Evolutionary conservation across 345 rosid genomes (phyloP).

Genomic region (Rubroshorea leprosula): DNA sequence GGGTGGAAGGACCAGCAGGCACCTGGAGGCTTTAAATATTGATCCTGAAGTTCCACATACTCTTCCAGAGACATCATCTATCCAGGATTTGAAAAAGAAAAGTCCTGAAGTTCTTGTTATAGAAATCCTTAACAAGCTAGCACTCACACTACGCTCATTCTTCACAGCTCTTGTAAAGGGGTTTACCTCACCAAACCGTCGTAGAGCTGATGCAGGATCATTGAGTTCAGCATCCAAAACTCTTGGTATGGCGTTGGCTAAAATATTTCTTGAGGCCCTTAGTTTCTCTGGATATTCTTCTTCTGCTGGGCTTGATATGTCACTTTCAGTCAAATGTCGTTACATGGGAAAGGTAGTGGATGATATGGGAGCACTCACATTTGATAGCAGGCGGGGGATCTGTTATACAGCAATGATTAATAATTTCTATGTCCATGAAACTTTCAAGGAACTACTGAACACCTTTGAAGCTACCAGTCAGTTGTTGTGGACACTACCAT

Average conservation of each 20-base stretch:
- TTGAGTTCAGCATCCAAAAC: conserved; percentile 75
- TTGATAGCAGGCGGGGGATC: conserved; percentile 75
- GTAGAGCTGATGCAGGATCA: conserved; percentile 76
- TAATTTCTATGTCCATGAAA: conserved; percentile 86
- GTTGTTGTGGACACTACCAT: conserved; percentile 73
- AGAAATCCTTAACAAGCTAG: conserved; percentile 73
- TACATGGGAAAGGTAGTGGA: conserved; percentile 93
- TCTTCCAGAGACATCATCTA: conserved; percentile 52
- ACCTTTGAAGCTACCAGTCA: conserved; percentile 97
- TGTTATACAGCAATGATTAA: conserved; percentile 84
- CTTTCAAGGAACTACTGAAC: conserved; percentile 81
- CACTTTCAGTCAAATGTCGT: conserved; percentile 77
- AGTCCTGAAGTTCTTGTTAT: conserved; percentile 61
- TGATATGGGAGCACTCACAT: conserved; percentile 66
- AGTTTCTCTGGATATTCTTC: conserved; percentile 68
- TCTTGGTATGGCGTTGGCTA: conserved; percentile 79
- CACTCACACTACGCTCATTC: conserved; percentile 60
- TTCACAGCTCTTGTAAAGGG: conserved; percentile 90
- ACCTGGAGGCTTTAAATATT: conserved; percentile 63
- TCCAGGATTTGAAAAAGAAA: conserved; percentile 65
- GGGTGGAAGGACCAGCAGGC: conserved; percentile 85
- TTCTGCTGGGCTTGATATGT: conserved; percentile 47
- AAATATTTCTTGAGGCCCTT: conserved; percentile 77
- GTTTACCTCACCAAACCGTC: conserved; percentile 80
- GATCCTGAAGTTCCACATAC: conserved; percentile 56